Evolutionary conservation across 2,329 filamentous ascomycete genomes (phyloP).

Genomic region (Aureobasidium lini): DNA sequence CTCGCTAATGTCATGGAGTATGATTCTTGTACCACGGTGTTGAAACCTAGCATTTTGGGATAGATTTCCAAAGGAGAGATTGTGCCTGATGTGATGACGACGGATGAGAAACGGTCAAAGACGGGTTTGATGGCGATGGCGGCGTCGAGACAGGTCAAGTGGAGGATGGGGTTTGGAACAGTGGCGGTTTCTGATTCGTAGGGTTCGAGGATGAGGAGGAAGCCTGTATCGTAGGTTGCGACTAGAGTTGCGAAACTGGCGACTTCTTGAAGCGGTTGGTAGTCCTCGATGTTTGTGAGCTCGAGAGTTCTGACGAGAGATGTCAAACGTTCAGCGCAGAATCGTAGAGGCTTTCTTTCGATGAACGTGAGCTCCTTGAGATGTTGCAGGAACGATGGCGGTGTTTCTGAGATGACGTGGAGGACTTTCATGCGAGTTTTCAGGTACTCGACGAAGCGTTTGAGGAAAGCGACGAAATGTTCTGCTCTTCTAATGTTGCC

Average conservation of each 20-base stretch:
- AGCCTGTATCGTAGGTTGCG: slow-evolving; percentile 94
- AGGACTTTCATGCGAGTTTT: slow-evolving; percentile 96
- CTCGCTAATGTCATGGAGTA: slow-evolving; percentile 95
- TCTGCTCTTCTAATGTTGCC: slow-evolving; percentile 94
- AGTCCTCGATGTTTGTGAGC: slow-evolving; percentile 96
- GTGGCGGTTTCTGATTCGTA: slow-evolving; percentile 94
- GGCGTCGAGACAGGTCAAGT: slow-evolving; percentile 93
- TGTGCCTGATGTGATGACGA: slow-evolving; percentile 96
- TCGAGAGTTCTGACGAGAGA: slow-evolving; percentile 92
- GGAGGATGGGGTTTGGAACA: slow-evolving; percentile 91
- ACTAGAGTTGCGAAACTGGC: slow-evolving; percentile 95
- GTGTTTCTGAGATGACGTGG: slow-evolving; percentile 94
- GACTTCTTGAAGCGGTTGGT: slow-evolving; percentile 91
- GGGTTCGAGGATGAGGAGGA: slow-evolving; percentile 91
- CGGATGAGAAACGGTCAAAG: slow-evolving; percentile 93
- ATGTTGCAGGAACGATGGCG: slow-evolving; percentile 85
- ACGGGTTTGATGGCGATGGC: slow-evolving; percentile 97
- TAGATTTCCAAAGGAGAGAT: slow-evolving; percentile 98
- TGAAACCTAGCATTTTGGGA: slow-evolving; percentile 94
- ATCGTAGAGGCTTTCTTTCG: slow-evolving; percentile 87
- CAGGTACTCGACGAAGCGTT: slow-evolving; percentile 94
- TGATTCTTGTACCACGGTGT: slow-evolving; percentile 88
- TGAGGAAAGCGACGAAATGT: slow-evolving; percentile 90
- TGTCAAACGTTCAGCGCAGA: slow-evolving; percentile 89
- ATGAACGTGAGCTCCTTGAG: slow-evolving; percentile 95